phyloP scores from a whole-genome alignment of 2,329 filamentous ascomycete species.

The Fusarium brachygibbosum region DNA sequence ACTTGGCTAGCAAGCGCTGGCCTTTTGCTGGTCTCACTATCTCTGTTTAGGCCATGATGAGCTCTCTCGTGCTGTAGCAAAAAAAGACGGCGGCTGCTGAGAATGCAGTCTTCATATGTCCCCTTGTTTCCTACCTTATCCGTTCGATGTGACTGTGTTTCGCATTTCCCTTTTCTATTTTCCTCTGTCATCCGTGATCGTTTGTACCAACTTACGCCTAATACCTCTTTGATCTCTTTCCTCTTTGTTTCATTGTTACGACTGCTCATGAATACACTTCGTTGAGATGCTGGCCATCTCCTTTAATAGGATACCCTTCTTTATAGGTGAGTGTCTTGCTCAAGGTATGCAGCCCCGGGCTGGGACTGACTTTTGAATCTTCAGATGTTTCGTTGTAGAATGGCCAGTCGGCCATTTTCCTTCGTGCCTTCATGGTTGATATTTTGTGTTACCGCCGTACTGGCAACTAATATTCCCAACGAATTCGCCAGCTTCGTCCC shows the following conservation, averaged over 20 bases:
- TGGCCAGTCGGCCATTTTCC: constrained; percentile 56
- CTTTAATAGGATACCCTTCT: constrained; percentile 45
- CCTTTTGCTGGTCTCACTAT: constrained; percentile 26
- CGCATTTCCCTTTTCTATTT: constrained; percentile 29
- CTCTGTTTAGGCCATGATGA: constrained; percentile 8
- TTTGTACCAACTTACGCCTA: constrained; percentile 19
- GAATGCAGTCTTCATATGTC: constrained; percentile 38
- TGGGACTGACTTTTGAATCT: constrained; percentile 11
- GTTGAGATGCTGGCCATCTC: constrained; percentile 57
- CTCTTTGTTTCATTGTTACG: constrained; percentile 40
- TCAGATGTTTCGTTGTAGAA: constrained; percentile 61
- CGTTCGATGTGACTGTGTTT: constrained; percentile 32
- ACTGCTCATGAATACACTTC: constrained; percentile 45
- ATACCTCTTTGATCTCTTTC: constrained; percentile 22
- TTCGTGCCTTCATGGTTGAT: constrained; percentile 53
- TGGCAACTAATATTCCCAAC: constrained; percentile 52
- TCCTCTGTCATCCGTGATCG: constrained; percentile 28
- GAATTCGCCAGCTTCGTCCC: constrained; percentile 64
- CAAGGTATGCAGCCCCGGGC: not conserved
- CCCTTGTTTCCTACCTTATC: constrained; percentile 28
- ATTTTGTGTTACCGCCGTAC: constrained; percentile 46
- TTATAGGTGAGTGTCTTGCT: constrained; percentile 44
- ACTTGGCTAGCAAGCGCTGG: constrained; percentile 40
- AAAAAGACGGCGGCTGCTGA: constrained; percentile 26
- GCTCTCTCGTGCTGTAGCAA: constrained; percentile 16